Percentiles rank a stretch among this genome's conserved stretches.
phyloP scores from a whole-genome alignment of 2,329 filamentous ascomycete genomes.

The Zasmidium cellare region DNA sequence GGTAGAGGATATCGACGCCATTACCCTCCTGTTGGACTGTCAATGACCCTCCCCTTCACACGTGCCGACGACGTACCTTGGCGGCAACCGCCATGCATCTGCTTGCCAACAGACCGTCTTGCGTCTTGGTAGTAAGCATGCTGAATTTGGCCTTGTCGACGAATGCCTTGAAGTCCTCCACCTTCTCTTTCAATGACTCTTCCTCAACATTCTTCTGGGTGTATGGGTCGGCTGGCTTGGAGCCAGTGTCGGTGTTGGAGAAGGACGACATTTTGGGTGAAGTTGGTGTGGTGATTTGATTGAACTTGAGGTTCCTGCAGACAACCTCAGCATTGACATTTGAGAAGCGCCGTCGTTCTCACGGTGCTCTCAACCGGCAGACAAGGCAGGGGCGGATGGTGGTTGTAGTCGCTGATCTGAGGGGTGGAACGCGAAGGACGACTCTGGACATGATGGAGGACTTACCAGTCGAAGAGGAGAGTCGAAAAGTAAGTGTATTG shows the following conservation, averaged over 20 bases:
- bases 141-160: conserved; percentile 75
- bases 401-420: too few relatives aligned
- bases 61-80: conserved; percentile 52
- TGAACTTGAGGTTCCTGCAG: too few relatives aligned
- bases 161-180: conserved; percentile 72
- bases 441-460: too few relatives aligned
- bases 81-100: conserved; percentile 83
- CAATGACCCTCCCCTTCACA: conserved; percentile 7
- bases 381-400: too few relatives aligned
- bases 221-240: conserved; percentile 67
- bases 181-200: conserved; percentile 68
- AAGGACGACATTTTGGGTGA: conserved; percentile 37
- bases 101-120: conserved; percentile 68
- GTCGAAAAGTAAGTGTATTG: not conserved
- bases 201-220: conserved; percentile 76
- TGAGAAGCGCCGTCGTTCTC: too few relatives aligned
- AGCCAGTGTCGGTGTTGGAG: conserved; percentile 60
- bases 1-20: conserved; percentile 81
- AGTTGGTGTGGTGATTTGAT: conserved; percentile 9
- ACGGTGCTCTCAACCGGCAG: too few relatives aligned
- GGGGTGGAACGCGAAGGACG: too few relatives aligned
- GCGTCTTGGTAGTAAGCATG: conserved; percentile 80
- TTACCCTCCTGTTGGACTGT: conserved; percentile 63
- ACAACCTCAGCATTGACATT: too few relatives aligned
- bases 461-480: too few relatives aligned